These are phyloP conservation scores for Rubroboletus satanas DNA, from an alignment of 768 basidiomycete species.

Conservation along the genomic window DNA sequence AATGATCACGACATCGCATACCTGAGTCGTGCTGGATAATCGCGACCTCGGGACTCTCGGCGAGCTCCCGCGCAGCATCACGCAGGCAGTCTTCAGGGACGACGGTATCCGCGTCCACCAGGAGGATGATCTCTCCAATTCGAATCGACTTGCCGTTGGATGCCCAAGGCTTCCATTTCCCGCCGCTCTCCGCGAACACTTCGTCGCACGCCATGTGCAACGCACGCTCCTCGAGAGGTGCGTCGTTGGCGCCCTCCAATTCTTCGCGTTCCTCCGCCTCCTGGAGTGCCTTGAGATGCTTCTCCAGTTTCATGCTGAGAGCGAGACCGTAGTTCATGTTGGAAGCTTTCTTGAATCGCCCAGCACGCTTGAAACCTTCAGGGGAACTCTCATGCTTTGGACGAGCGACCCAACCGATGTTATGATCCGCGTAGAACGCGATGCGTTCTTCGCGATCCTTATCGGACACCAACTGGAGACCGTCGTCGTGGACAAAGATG, in stretches of 20 bases:
- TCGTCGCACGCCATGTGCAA: constrained; percentile 74
- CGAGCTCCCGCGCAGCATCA: constrained; percentile 83
- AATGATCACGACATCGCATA: constrained; percentile 27
- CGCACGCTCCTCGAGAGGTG: constrained; percentile 66
- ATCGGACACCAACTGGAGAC: constrained; percentile 47
- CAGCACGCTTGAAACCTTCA: constrained; percentile 42
- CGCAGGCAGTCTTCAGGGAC: constrained; percentile 90
- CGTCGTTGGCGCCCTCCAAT: constrained; percentile 36
- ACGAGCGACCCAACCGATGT: constrained; percentile 59
- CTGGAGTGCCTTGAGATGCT: constrained; percentile 35
- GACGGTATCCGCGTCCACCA: constrained; percentile 86
- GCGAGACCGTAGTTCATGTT: constrained; percentile 81
- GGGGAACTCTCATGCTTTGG: constrained; percentile 38
- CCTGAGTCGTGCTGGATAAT: constrained; percentile 91
- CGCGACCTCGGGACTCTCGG: constrained; percentile 55
- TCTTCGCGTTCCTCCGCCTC: constrained; percentile 43
- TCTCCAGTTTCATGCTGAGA: constrained; percentile 36
- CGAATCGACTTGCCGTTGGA: constrained; percentile 71
- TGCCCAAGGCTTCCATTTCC: constrained; percentile 70
- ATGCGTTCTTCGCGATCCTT: constrained; percentile 47
- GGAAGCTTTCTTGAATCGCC: constrained; percentile 91
- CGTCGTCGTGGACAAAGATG: constrained; percentile 62
- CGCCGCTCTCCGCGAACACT: constrained; percentile 53
- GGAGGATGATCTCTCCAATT: constrained; percentile 73
- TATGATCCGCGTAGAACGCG: constrained; percentile 53